Conservation (phyloP, 1,284 basidiomycete genomes). For the Ustilago bromivora region DNA sequence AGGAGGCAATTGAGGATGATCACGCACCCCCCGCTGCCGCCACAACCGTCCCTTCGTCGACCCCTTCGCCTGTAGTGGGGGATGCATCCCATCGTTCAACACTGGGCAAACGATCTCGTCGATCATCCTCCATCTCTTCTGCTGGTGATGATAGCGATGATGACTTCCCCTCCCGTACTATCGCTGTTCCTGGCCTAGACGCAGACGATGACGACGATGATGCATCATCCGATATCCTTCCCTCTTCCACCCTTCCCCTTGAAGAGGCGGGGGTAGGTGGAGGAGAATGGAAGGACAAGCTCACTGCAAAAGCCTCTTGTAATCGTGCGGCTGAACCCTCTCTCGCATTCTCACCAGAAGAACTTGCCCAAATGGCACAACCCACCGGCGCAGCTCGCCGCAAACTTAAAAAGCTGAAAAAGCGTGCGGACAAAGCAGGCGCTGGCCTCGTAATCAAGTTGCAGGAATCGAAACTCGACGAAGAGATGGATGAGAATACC, state of each 20-base stretch:
- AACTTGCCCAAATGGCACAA: conserved; percentile 38
- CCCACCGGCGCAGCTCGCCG: conserved; percentile 15
- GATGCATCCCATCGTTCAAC: conserved; percentile 35
- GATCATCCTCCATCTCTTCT: conserved; percentile 11
- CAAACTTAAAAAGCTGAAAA: conserved; percentile 55
- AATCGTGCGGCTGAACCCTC: conserved; percentile 36
- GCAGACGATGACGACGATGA: conserved; percentile 6
- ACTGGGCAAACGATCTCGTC: conserved; percentile 40
- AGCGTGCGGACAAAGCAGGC: conserved; percentile 35
- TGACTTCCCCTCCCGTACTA: neutral
- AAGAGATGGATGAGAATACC: neutral
- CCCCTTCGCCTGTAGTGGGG: neutral
- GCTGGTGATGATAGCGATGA: conserved; percentile 17
- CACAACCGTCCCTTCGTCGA: neutral
- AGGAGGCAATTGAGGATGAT: conserved; percentile 31
- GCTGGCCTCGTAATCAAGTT: conserved; percentile 44
- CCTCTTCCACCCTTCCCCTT: neutral
- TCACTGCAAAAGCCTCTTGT: conserved; percentile 22
- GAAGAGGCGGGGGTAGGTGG: neutral
- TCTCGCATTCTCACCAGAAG: conserved; percentile 33
- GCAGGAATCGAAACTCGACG: conserved; percentile 26
- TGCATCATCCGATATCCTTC: conserved; percentile 6
- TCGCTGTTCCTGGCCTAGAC: conserved; percentile 26
- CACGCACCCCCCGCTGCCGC: conserved; percentile 9
- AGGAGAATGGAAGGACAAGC: conserved; percentile 31